A percentile compares a stretch with the other conserved stretches of the same genome.
phyloP scores from a whole-genome alignment of 106 monocot genomes.

The Allium fistulosum region DNA sequence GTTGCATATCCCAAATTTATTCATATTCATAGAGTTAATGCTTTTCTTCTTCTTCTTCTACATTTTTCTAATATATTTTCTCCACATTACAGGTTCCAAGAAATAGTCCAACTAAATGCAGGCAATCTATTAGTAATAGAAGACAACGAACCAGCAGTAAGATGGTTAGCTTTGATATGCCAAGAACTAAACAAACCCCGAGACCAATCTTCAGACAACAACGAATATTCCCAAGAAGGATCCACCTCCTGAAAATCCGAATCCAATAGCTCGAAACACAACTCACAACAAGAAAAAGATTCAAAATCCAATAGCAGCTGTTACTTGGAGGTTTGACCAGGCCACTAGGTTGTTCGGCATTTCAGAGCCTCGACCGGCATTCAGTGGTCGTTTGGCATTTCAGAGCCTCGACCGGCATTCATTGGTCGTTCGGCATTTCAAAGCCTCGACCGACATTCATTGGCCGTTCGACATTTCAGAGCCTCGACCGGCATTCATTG shows the following conservation, averaged over 20 bases:
- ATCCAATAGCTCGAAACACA: not conserved
- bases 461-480: too few relatives aligned
- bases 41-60: not conserved
- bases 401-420: too few relatives aligned
- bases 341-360: too few relatives aligned
- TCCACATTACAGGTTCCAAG: constrained; percentile 74
- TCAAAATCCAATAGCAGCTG: constrained; percentile 23
- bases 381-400: too few relatives aligned
- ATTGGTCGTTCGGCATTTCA: too few relatives aligned
- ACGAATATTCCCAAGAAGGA: too few relatives aligned
- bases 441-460: too few relatives aligned
- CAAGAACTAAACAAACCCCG: constrained; percentile 69
- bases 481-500: too few relatives aligned
- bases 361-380: too few relatives aligned
- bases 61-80: too few relatives aligned
- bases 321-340: too few relatives aligned
- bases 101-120: constrained; percentile 92
- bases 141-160: constrained; percentile 84
- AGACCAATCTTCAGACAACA: not conserved
- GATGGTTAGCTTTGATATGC: constrained; percentile 73
- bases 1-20: too few relatives aligned
- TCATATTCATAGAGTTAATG: not conserved
- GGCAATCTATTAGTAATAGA: constrained; percentile 82
- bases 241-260: not conserved
- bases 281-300: constrained; percentile 18